Base-by-base conservation (phyloP, 129 eudicot species). In the Oenanthe sinensis region DNA sequence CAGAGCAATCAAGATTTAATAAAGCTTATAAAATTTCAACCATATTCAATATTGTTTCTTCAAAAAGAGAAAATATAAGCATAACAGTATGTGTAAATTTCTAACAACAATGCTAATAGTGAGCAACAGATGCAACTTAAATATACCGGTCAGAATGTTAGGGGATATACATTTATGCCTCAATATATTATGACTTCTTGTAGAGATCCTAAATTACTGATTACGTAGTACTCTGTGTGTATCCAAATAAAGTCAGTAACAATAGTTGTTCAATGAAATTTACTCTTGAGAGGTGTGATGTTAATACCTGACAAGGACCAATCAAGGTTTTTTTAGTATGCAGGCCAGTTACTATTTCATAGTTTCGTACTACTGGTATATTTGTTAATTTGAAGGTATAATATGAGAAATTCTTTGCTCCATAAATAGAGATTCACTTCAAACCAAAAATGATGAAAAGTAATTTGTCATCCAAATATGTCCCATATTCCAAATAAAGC, bases 1-100 rank as follows among this genome's bases (percentile, higher is more conserved):
- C 50, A 81, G 55, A 49, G 77, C 80, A 85, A 75, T 75, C 37
- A 46, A 48, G 78, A 79, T 4, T 76, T 39, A 81, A 20, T 45
- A 67, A 54, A 58, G 75, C 37, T 42, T 42, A 43, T 44, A 10
- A n/a, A 1, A 0, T 60, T 24, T 8, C 4, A 14, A 46, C 13
- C 19, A 43, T 40, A 8, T 60, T n/a, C 68, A 24, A 24, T n/a
- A 60, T 60, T 1, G n/a, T 60, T 60, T 15, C 36, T 60, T 8
- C 15, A 60, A 24, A 60, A 60, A 22, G 15, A 9, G 10, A n/a
- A 60, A 6, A 74, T 42, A 46, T 33, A 28, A 74, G 49, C 36
- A 26, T 6, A 48, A 74, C n/a, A 6, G 14, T 15, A 74, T 46
- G 39, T n/a, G 50, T 12, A 26, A 26, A 46, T 20, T 26, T 74